Base-by-base conservation (phyloP, 148 eudicot genomes). In the Chenopodium berlandieri region DNA sequence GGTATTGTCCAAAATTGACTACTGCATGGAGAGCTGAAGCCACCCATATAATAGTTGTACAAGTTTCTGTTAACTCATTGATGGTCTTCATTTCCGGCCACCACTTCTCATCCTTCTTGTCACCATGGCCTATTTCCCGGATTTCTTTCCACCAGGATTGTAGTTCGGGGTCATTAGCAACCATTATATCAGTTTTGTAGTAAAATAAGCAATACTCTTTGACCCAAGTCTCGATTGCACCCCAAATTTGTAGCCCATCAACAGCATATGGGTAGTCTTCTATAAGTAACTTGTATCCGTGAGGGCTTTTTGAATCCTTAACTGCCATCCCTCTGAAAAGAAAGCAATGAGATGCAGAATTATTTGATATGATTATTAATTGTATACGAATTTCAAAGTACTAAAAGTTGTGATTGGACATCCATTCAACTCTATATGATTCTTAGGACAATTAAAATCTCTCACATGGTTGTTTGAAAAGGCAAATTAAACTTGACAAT, bases 21-120 rank as follows among this genome's bases (percentile, higher is more conserved):
- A 97, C 96, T 50, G 99, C 97, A 77, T 95, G 99, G n/a, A 95
- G 94, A 62, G 99, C 97, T 54, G 99, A 95, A 31, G 94, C 94
- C 9, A 90, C 79, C 99, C 99, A 95, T 86, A 93, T 92, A 71
- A 94, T 88, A 44, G 85, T 95, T 22, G 95, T 90, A 86, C 97
- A 94, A 4, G 92, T 77, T 60, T 91, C 83, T 22, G 85, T 86
- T 5, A 95, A 74, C 11, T 91, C 92, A 25, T 91, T 78, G 0
- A 82, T 17, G n/a, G 92, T 88, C 52, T 93, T 88, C 93, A 94
- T 90, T 79, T 88, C 75, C 16, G 92, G 95, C 98, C 98, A 94
- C 97, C 98, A 93, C 1, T 83, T 73, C 73, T 90, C 91, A 47
- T 90, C 80, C 71, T 96, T 94, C 84, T 85, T 88, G 89, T 96